A percentile compares a stretch with the other conserved stretches of the same genome.
Evolutionary conservation across 305 asterid genomes (phyloP).

Genomic region (Fraxinus sp.): DNA sequence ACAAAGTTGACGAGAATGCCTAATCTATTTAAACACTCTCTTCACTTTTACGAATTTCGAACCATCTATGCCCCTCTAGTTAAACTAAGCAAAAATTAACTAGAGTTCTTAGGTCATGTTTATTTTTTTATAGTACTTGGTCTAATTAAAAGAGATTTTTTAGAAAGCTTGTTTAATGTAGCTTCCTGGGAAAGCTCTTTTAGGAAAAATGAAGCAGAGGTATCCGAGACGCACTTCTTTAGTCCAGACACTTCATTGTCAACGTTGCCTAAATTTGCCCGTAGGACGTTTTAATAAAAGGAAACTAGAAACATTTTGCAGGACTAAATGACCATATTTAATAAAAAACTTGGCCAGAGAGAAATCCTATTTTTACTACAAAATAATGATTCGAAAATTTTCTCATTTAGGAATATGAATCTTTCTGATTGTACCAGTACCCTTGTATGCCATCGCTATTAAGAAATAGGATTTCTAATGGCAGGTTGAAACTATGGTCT

Average conservation of each 20-base stretch:
- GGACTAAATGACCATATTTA: background rate
- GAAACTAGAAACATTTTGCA: background rate
- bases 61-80: background rate
- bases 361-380: background rate
- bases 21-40: background rate
- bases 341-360: background rate
- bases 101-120: background rate
- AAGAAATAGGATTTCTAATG: constrained; percentile 4
- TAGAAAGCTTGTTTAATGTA: too few species aligned
- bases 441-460: background rate
- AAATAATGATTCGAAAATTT: background rate
- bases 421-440: background rate
- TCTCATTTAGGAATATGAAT: background rate
- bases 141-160: background rate
- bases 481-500: constrained; percentile 44
- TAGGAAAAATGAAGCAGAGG: background rate
- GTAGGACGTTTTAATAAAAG: background rate
- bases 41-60: background rate
- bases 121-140: background rate
- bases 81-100: too few species aligned
- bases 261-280: background rate
- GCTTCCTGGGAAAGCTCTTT: background rate
- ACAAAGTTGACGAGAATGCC: background rate
- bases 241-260: background rate
- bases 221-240: background rate